Evolutionary conservation across 2,329 filamentous ascomycete species (phyloP).

Genomic region (Fusarium begoniae): DNA sequence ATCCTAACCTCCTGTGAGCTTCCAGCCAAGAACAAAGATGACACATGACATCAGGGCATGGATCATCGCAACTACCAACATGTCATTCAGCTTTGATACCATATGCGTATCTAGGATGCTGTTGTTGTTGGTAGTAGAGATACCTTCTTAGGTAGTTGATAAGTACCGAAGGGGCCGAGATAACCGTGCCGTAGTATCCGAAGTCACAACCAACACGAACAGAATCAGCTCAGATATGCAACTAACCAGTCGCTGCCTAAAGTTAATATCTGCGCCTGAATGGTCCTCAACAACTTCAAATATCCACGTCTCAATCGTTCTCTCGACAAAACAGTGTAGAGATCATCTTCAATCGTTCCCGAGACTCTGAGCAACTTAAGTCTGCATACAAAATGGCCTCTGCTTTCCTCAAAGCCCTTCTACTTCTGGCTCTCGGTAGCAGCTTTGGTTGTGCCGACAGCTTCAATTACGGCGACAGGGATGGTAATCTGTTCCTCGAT

Average conservation of each 20-base stretch:
- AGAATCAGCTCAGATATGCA: background rate
- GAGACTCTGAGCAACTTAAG: too few relatives aligned
- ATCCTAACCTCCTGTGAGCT: too few relatives aligned
- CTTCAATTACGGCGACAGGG: background rate
- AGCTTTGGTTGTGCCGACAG: background rate
- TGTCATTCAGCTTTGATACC: background rate
- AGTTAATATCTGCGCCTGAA: background rate
- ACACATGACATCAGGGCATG: background rate
- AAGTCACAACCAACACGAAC: background rate
- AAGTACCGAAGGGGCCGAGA: background rate
- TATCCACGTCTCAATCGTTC: background rate
- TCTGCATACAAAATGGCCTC: too few relatives aligned
- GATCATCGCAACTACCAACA: background rate
- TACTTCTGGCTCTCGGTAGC: background rate
- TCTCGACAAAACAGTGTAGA: fast-evolving
- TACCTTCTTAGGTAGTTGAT: background rate
- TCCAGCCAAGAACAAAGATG: fast-evolving
- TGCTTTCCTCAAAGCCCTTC: background rate
- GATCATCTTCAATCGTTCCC: fast-evolving
- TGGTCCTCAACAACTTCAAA: background rate
- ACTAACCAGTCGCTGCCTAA: background rate
- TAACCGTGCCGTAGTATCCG: background rate
- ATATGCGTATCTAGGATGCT: too few relatives aligned
- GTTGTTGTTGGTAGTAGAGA: background rate
- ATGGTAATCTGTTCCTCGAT: background rate